Percentiles rank a stretch among this genome's conserved stretches.
phyloP scores from a whole-genome alignment of 148 eudicot genomes.

The Oxyria digyna region DNA sequence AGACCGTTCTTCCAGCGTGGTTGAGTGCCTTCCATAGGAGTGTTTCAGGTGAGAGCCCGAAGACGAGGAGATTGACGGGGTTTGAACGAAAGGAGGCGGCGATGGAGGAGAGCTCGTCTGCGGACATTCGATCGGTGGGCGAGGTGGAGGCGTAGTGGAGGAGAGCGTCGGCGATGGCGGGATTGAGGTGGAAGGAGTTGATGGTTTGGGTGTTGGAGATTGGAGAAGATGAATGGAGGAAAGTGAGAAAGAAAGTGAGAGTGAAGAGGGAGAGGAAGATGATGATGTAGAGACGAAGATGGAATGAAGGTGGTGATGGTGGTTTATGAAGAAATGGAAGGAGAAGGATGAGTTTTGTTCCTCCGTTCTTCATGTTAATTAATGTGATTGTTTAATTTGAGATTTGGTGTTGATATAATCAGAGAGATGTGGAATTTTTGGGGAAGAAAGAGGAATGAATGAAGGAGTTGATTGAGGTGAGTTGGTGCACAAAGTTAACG shows the following conservation, averaged over 20 bases:
- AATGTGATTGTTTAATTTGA: neutral
- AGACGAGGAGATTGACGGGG: conserved; percentile 46
- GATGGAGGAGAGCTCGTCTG: neutral
- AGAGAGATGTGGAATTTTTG: neutral
- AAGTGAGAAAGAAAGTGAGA: neutral
- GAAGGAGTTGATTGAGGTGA: neutral
- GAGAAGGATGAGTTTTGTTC: neutral
- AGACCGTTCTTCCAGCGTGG: conserved; percentile 49
- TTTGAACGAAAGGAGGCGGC: neutral
- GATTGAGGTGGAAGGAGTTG: neutral
- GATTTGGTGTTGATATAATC: too few relatives aligned
- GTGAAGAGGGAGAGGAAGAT: neutral
- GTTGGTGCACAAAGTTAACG: too few relatives aligned
- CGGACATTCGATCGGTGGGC: conserved; percentile 4
- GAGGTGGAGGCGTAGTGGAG: conserved; percentile 2
- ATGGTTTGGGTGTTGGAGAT: neutral
- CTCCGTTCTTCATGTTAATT: neutral
- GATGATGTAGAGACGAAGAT: neutral
- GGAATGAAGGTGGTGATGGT: neutral
- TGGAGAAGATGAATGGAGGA: conserved; percentile 1
- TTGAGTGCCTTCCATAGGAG: conserved; percentile 70
- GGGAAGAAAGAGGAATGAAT: neutral
- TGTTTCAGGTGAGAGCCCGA: conserved; percentile 77
- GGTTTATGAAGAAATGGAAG: neutral
- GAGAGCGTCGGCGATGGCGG: neutral